phyloP scores from a whole-genome alignment of 1,139 yeast genomes.

The Magnusiomyces sp. region DNA sequence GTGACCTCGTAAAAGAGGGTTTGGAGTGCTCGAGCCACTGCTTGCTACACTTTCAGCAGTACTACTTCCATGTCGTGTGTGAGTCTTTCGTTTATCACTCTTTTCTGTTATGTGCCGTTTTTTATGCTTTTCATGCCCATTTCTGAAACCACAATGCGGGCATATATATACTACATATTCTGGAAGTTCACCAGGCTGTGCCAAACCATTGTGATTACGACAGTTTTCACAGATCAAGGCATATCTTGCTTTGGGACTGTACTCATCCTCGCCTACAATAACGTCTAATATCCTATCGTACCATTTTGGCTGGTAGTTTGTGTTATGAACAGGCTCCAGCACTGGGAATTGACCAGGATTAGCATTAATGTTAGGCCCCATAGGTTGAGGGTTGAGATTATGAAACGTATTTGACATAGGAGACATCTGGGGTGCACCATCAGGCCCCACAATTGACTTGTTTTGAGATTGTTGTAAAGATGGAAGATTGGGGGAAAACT shows the following conservation, averaged over 20 bases:
- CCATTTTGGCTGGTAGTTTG: conserved; percentile 29
- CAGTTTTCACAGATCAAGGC: conserved; percentile 69
- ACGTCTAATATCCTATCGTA: conserved; percentile 40
- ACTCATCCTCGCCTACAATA: conserved; percentile 64
- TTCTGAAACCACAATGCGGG: conserved; percentile 59
- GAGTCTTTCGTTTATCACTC: background rate
- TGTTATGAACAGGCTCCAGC: conserved; percentile 6
- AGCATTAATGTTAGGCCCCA: background rate
- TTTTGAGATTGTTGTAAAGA: conserved; percentile 1
- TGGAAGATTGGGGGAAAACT: conserved; percentile 9
- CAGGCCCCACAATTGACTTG: background rate
- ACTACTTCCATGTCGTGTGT: too few relatives aligned
- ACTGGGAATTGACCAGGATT: background rate
- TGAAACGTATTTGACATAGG: too few relatives aligned
- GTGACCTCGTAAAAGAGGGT: too few relatives aligned
- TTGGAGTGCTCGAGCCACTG: too few relatives aligned
- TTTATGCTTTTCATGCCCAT: conserved; percentile 30
- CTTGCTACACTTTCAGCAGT: too few relatives aligned
- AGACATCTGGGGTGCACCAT: background rate
- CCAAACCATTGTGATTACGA: conserved; percentile 67
- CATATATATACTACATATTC: conserved; percentile 53
- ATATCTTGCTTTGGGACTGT: conserved; percentile 51
- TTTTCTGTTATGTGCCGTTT: background rate
- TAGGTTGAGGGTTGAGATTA: background rate
- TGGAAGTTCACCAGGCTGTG: conserved; percentile 63